A percentile compares a stretch with the other conserved stretches of the same genome.
phyloP scores from a whole-genome alignment of 768 basidiomycete species.

The Suillus weaverae region DNA sequence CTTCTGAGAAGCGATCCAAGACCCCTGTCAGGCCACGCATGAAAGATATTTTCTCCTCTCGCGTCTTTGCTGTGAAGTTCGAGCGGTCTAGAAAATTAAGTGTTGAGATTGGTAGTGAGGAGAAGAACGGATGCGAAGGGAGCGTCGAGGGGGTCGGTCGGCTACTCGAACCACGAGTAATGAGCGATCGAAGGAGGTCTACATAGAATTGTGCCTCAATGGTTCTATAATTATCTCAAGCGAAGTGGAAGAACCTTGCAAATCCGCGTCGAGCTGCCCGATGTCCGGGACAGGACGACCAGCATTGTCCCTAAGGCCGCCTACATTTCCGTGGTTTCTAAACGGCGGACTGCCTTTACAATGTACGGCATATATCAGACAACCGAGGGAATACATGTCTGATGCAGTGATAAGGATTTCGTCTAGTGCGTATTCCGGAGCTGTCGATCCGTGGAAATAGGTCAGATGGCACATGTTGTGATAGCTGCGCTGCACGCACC shows the following conservation, averaged over 20 bases:
- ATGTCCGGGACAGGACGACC: slow-evolving; percentile 63
- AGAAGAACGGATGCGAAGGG: slow-evolving; percentile 88
- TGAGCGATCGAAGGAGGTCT: slow-evolving; percentile 79
- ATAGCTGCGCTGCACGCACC: slow-evolving; percentile 43
- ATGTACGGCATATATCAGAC: slow-evolving; percentile 88
- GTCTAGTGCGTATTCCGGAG: slow-evolving; percentile 93
- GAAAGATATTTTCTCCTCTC: slow-evolving; percentile 95
- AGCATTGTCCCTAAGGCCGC: slow-evolving; percentile 67
- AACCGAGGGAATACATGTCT: slow-evolving; percentile 93
- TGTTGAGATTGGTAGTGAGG: slow-evolving; percentile 92
- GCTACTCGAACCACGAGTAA: slow-evolving; percentile 73
- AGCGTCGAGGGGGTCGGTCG: slow-evolving; percentile 80
- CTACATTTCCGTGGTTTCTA: slow-evolving; percentile 76
- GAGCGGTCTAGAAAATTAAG: slow-evolving; percentile 95
- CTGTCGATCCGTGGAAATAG: slow-evolving; percentile 37
- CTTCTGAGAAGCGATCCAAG: slow-evolving; percentile 82
- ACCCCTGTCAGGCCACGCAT: slow-evolving; percentile 87
- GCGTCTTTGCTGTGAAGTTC: slow-evolving; percentile 89
- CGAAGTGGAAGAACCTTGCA: slow-evolving; percentile 55
- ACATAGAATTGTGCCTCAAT: slow-evolving; percentile 11
- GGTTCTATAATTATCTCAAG: slow-evolving; percentile 8
- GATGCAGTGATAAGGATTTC: slow-evolving; percentile 84
- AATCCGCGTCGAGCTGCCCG: slow-evolving; percentile 65
- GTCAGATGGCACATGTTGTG: background rate
- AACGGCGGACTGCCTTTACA: slow-evolving; percentile 86